Conservation (phyloP, 768 basidiomycete species). For the Tulasnella sp. region DNA sequence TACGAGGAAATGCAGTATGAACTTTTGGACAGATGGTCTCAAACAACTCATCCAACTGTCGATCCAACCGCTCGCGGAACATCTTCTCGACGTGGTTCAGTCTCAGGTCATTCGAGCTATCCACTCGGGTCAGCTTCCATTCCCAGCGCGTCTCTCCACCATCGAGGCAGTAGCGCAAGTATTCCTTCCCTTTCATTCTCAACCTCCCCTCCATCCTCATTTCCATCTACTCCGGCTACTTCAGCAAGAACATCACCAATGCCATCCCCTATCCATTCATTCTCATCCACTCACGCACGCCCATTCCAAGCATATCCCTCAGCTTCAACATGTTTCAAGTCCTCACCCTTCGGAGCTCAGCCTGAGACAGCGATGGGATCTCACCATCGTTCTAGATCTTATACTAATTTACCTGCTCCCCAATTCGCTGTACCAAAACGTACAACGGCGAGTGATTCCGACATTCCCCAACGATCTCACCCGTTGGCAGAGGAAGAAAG, state of each 20-base stretch:
- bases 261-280: neutral
- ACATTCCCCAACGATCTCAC: neutral
- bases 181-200: neutral
- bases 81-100: neutral
- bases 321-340: neutral
- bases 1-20: slow-evolving; percentile 10
- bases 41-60: neutral
- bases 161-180: neutral
- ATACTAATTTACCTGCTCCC: neutral
- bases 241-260: neutral
- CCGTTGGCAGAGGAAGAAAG: neutral
- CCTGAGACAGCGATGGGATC: neutral
- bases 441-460: neutral
- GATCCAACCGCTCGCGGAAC: slow-evolving; percentile 1
- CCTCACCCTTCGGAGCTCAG: neutral
- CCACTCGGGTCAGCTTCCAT: neutral
- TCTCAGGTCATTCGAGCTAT: neutral
- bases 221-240: neutral
- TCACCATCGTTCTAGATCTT: neutral
- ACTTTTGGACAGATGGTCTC: neutral
- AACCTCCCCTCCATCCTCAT: neutral
- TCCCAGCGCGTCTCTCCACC: neutral
- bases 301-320: neutral
- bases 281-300: neutral
- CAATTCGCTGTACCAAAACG: neutral